A percentile compares a stretch with the other conserved stretches of the same genome.
These are phyloP conservation scores for Pelargonium myrrhifolium DNA, from an alignment of 441 rosid species.

Conservation along the genomic window DNA sequence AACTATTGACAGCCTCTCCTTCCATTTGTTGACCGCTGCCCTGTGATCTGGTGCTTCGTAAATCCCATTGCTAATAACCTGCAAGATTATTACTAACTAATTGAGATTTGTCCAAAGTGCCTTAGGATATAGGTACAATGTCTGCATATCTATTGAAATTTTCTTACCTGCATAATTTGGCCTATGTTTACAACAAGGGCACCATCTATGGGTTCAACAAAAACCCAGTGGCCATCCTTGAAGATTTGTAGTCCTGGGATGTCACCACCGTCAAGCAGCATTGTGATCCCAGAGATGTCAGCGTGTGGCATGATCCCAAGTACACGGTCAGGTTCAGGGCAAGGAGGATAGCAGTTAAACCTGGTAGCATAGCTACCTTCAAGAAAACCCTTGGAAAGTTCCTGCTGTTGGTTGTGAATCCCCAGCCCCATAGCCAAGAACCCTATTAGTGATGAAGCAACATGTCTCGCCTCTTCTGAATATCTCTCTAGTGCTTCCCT, in stretches of 20 bases:
- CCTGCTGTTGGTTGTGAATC: conserved; percentile 6
- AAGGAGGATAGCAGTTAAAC: conserved; percentile 31
- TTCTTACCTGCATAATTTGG: conserved; percentile 26
- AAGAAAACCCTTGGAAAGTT: conserved; percentile 20
- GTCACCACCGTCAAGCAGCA: conserved; percentile 26
- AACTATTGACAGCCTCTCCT: conserved; percentile 28
- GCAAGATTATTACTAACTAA: conserved; percentile 7
- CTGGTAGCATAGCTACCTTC: conserved; percentile 25
- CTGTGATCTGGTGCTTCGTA: conserved; percentile 31
- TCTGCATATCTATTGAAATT: neutral
- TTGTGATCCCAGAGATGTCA: conserved; percentile 28
- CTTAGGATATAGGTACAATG: neutral
- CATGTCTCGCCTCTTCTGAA: conserved; percentile 24
- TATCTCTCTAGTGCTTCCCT: conserved; percentile 27
- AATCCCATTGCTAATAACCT: conserved; percentile 35
- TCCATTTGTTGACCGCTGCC: conserved; percentile 27
- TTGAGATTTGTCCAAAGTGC: neutral
- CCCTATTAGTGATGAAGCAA: conserved; percentile 14
- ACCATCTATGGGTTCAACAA: conserved; percentile 23
- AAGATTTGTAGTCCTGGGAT: conserved; percentile 32
- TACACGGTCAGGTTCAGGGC: conserved; percentile 30
- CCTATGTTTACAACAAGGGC: conserved; percentile 33
- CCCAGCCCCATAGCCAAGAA: conserved; percentile 25
- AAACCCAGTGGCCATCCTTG: conserved; percentile 28
- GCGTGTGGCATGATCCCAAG: conserved; percentile 26